These are phyloP conservation scores for Candida incommunis DNA, from an alignment of 805 yeast genomes.

Conservation along the genomic window DNA sequence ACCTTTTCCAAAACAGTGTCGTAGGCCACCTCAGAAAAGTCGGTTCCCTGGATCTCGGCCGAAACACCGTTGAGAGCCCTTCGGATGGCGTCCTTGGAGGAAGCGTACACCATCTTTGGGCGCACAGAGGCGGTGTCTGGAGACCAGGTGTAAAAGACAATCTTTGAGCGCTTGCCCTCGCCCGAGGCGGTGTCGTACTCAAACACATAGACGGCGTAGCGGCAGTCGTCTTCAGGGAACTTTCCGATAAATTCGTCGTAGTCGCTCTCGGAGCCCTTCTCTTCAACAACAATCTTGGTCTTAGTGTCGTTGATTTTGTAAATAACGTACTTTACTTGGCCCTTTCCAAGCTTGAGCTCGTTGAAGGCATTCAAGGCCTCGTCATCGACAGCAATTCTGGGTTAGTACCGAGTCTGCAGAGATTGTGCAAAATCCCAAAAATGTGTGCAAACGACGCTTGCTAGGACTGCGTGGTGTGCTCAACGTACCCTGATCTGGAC, in stretches of 20 bases:
- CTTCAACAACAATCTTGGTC: conserved; percentile 82
- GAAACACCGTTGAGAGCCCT: conserved; percentile 93
- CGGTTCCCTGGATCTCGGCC: conserved; percentile 95
- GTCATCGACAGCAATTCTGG: conserved; percentile 62
- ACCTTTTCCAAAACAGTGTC: conserved; percentile 87
- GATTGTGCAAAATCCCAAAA: too few relatives aligned
- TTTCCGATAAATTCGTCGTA: conserved; percentile 80
- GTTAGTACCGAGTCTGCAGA: neutral
- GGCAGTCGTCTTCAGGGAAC: conserved; percentile 91
- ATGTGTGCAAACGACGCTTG: too few relatives aligned
- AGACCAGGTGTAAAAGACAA: conserved; percentile 77
- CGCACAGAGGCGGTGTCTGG: conserved; percentile 96
- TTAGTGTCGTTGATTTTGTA: conserved; percentile 70
- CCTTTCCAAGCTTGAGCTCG: conserved; percentile 85
- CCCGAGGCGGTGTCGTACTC: conserved; percentile 82
- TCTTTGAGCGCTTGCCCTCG: conserved; percentile 84
- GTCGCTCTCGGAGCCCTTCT: conserved; percentile 58
- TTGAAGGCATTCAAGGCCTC: conserved; percentile 90
- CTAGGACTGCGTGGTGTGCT: too few relatives aligned
- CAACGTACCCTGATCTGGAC: neutral
- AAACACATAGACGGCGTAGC: conserved; percentile 93
- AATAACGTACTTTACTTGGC: conserved; percentile 54
- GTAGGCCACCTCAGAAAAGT: conserved; percentile 90
- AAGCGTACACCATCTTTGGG: conserved; percentile 92
- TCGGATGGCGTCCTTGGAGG: conserved; percentile 96